Base-by-base conservation (phyloP, 257 asterid genomes). In the Striga asiatica region DNA sequence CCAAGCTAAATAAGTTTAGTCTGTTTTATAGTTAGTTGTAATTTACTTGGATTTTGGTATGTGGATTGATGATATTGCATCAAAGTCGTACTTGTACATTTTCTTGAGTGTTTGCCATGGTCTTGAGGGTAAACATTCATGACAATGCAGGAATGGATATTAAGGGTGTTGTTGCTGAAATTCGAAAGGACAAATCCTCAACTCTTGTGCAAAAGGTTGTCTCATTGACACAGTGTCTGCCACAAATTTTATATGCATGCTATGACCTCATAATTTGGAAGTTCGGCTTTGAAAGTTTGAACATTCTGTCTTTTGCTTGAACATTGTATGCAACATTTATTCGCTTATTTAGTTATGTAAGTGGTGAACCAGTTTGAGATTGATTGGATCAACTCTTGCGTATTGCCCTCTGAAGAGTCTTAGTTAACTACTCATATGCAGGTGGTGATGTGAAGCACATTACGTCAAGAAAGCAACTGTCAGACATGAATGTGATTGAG, bases 81-180 rank as follows among this genome's bases (percentile, higher is more conserved):
- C 31, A 52, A 60, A 58, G 57, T 53, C 48, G 19, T 62, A n/a
- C 6, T 21, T 54, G 6, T 21, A 8, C 48, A 11, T 55, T 45
- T 49, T 52, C 43, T 5, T 23, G 59, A 14, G 64, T 35, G 60
- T 58, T 56, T 61, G 65, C 47, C 29, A 61, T 62, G 77, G 68
- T 62, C 59, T 74, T 68, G 76, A 76, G 81, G 78, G 76, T 75
- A 67, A 70, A 74, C 66, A 50, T 66, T 74, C 64, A 66, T 74
- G 78, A 62, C 50, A 69, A 76, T 83, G 97, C 96, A 89, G 97
- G 95, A 54, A 83, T 89, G 97, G 97, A 89, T 85, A 85, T 89
- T 83, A 89, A 89, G 79, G 94, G 94, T 58, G 88, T 89, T 76
- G 97, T 80, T 70, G 89, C 93, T 48, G 93, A 86, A 83, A 81